phyloP scores from a whole-genome alignment of 352 stramenopile species.

The Globisporangium carolinianum region DNA sequence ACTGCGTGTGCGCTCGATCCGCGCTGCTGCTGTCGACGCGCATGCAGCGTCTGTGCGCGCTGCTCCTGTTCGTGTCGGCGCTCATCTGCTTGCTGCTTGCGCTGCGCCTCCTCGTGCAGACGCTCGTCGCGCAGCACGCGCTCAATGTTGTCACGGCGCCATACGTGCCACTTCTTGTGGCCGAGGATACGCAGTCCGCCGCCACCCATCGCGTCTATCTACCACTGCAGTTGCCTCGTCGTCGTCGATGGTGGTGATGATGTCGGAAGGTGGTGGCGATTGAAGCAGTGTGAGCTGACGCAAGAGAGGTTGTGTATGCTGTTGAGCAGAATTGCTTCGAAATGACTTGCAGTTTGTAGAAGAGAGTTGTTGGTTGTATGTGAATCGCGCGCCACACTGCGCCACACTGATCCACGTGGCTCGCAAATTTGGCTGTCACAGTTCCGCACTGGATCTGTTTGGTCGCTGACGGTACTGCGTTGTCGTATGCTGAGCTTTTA shows the following conservation, averaged over 20 bases:
- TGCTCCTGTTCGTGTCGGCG: slow-evolving; percentile 27
- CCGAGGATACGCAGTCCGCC: slow-evolving; percentile 57
- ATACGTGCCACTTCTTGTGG: slow-evolving; percentile 86
- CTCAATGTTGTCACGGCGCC: slow-evolving; percentile 79
- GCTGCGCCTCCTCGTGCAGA: slow-evolving; percentile 28
- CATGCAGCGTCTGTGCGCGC: slow-evolving; percentile 24
- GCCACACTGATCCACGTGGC: no score
- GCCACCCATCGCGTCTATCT: slow-evolving; percentile 31
- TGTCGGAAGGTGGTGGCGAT: no score
- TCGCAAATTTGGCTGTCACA: no score
- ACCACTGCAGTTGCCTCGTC: not conserved
- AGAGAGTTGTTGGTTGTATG: not conserved
- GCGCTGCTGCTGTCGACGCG: not conserved
- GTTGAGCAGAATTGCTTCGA: no score
- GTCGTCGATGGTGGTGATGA: not conserved
- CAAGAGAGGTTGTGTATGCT: no score
- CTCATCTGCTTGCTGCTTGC: slow-evolving; percentile 19
- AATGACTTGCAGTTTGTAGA: not conserved
- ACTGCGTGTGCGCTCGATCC: not conserved
- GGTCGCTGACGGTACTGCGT: no score
- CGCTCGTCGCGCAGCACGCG: slow-evolving; percentile 64
- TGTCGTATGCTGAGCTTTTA: no score
- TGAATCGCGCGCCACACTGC: no score
- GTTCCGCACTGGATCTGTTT: no score
- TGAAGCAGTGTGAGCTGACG: no score